Base-by-base conservation (phyloP, 2,329 filamentous ascomycete genomes). In the Aspergillus viridinutans region DNA sequence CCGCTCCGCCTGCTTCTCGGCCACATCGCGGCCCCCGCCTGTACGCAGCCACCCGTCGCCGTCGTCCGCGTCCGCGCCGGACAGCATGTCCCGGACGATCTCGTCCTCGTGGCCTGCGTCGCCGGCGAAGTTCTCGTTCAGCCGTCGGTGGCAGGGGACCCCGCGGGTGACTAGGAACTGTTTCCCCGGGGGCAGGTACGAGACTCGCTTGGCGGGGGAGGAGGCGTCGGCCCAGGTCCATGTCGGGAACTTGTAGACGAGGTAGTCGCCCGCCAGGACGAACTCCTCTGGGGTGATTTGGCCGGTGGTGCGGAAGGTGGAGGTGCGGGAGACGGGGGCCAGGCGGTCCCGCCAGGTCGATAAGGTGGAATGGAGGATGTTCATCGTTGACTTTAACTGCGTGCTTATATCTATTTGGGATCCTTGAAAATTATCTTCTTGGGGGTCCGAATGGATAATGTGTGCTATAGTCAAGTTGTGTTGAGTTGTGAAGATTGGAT, bases 271-370 rank as follows among this genome's bases (percentile, higher is more conserved):
- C 3, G 94, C 94, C 3, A 90, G 88, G 52, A 97, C 83, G 75
- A 99, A 99, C 81, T 99, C 94, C 71, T 97, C 93, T 20, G 93
- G 93, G 0, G 93, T 97, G 76, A 99, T 94, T 79, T 97, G 90
- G 64, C 94, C 94, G 4, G 92, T 96, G 68, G 85, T 84, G 67
- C 93, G 90, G 78, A 99, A 99, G 63, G 90, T 97, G 3, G 93
- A 97, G 53, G 86, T 95, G 74, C 96, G 88, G 58, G 86, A 87
- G 68, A 96, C 88, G 43, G 92, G 92, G 12, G 93, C 91, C 76
- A 95, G 93, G 67, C 88, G 88, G 78, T 97, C 94, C 67, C 93
- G 90, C 71, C 96, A 86, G 66, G 88, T 91, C 75, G 96, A 94
- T 74, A 97, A 87, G 52, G 91, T 93, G 55, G 92, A 96, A 76